Percentiles rank a stretch among this genome's conserved stretches.
phyloP scores from a whole-genome alignment of 2,329 filamentous ascomycete genomes.

The Aspergillus sojae region DNA sequence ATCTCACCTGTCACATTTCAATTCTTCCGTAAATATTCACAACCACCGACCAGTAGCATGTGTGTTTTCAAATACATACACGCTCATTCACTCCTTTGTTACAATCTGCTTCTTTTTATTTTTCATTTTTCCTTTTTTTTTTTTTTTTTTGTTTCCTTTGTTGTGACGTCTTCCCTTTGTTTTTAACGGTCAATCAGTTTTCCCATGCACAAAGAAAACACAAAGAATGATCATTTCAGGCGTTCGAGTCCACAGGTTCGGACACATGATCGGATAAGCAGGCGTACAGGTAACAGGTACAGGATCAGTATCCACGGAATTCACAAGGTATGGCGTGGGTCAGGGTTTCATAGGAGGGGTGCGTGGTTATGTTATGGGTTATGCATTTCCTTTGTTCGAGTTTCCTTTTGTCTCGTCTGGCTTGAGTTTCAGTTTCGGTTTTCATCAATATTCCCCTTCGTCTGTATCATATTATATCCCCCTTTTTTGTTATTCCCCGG shows the following conservation, averaged over 20 bases:
- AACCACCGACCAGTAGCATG: conserved; percentile 6
- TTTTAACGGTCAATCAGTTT: conserved; percentile 1
- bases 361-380: not conserved
- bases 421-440: not conserved
- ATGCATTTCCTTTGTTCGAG: not conserved
- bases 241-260: not conserved
- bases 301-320: not conserved
- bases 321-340: not conserved
- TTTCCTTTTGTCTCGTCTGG: not conserved
- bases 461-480: conserved; percentile 16
- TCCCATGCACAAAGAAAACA: not conserved
- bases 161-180: conserved; percentile 3
- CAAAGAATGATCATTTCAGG: not conserved
- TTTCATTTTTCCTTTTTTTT: not conserved
- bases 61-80: not conserved
- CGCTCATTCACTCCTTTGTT: not conserved
- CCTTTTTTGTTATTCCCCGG: not conserved
- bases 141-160: not conserved
- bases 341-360: not conserved
- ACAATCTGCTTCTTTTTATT: not conserved
- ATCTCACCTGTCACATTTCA: not conserved
- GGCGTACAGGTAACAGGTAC: not conserved
- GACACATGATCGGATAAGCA: conserved; percentile 1
- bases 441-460: conserved; percentile 8
- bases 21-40: conserved; percentile 5